A percentile compares a stretch with the other conserved stretches of the same genome.
phyloP scores from a whole-genome alignment of 257 asterid genomes.

The Henckelia pumila region DNA sequence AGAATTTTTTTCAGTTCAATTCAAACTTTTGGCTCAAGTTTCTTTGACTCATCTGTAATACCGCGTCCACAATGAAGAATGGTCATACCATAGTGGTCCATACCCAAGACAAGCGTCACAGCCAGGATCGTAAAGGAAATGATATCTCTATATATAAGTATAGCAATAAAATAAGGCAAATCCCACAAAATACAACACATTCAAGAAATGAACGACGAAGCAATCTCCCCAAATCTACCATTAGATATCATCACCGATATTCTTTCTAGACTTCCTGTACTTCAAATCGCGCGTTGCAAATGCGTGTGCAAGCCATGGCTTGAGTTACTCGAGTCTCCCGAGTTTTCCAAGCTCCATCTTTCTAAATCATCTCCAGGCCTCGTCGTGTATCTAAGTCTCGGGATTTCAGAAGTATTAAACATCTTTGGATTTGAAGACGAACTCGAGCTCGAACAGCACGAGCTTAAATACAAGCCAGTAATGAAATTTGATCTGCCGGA shows the following conservation, averaged over 20 bases:
- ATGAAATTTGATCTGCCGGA: background rate
- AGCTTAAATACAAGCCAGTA: slow-evolving; percentile 5
- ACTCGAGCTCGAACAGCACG: background rate
- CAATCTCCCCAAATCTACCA: slow-evolving; percentile 28
- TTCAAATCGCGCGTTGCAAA: slow-evolving; percentile 22
- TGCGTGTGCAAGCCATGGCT: slow-evolving; percentile 40
- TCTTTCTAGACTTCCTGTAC: slow-evolving; percentile 32
- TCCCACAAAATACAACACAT: no score
- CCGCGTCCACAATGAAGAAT: no score
- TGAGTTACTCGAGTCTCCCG: slow-evolving; percentile 12
- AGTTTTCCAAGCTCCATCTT: slow-evolving; percentile 20
- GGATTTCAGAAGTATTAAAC: background rate
- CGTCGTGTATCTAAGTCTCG: background rate
- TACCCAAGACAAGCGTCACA: no score
- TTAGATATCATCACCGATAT: slow-evolving; percentile 29
- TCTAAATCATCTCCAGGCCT: no score
- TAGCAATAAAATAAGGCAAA: no score
- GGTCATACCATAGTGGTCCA: no score
- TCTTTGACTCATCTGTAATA: no score
- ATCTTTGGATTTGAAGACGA: slow-evolving; percentile 9
- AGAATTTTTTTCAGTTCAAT: no score
- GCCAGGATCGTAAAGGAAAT: background rate
- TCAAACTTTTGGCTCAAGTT: no score
- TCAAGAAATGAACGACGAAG: background rate
- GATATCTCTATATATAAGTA: background rate